phyloP scores from a whole-genome alignment of 306 rosid species.

The Pterocarpus santalinus region DNA sequence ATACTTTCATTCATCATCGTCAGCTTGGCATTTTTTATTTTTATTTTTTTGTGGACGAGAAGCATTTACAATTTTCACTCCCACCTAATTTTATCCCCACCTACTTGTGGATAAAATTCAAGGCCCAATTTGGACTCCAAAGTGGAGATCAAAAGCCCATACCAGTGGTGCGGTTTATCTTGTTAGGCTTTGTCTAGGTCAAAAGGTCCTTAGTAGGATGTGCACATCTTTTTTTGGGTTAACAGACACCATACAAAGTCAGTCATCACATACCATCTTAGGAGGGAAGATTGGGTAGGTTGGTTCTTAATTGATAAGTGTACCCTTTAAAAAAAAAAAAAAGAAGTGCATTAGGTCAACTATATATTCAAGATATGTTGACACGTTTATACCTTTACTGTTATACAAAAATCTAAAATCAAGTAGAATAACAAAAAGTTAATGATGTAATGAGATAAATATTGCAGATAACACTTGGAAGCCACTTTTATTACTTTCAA shows the following conservation, averaged over 20 bases:
- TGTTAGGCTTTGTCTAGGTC: not conserved
- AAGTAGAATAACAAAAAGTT: not conserved
- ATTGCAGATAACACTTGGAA: not conserved
- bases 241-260: not conserved
- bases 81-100: too few relatives aligned
- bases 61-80: too few relatives aligned
- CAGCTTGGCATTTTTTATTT: too few relatives aligned
- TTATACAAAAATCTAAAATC: not conserved
- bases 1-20: too few relatives aligned
- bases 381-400: not conserved
- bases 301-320: too few relatives aligned
- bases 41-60: too few relatives aligned
- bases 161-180: not conserved
- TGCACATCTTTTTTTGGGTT: not conserved
- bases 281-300: too few relatives aligned
- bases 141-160: not conserved
- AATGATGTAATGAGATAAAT: not conserved
- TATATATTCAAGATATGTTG: not conserved
- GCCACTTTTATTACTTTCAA: constrained; percentile 42
- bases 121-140: too few relatives aligned
- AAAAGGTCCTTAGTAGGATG: too few relatives aligned
- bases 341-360: too few relatives aligned
- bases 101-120: too few relatives aligned
- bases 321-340: too few relatives aligned
- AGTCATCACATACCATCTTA: not conserved